phyloP scores from a whole-genome alignment of 2,329 filamentous ascomycete species.

The Pyrenochaeta sp. region DNA sequence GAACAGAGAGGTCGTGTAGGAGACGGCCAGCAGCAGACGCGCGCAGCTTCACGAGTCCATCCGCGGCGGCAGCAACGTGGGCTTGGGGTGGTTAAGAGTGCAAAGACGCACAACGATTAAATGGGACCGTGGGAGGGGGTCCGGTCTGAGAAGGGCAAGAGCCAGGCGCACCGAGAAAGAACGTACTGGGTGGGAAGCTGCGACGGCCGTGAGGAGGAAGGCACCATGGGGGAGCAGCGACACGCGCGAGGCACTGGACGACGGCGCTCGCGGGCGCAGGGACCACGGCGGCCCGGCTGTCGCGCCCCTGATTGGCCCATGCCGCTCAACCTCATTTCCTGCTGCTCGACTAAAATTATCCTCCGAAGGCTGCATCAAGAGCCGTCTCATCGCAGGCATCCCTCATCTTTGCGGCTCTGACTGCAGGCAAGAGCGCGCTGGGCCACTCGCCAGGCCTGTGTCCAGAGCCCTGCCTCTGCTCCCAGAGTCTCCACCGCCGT shows the following conservation, averaged over 20 bases:
- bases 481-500: neutral
- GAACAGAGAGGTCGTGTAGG: slow-evolving; percentile 20
- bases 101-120: slow-evolving; percentile 18
- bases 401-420: slow-evolving; percentile 14
- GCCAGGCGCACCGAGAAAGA: slow-evolving; percentile 38
- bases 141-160: slow-evolving; percentile 35
- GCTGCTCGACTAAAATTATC: slow-evolving; percentile 38
- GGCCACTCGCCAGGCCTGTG: too few relatives aligned
- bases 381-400: slow-evolving; percentile 11
- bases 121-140: slow-evolving; percentile 24
- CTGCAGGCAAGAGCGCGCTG: too few relatives aligned
- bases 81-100: slow-evolving; percentile 18
- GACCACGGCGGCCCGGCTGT: slow-evolving; percentile 19
- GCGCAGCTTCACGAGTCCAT: slow-evolving; percentile 44
- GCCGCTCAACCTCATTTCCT: slow-evolving; percentile 36
- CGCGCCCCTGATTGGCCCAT: slow-evolving; percentile 30
- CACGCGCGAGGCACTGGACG: slow-evolving; percentile 18
- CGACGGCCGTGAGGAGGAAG: slow-evolving; percentile 39
- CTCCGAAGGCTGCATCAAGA: slow-evolving; percentile 22
- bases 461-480: slow-evolving; percentile 7
- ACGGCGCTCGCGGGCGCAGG: slow-evolving; percentile 17
- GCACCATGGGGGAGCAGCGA: slow-evolving; percentile 33
- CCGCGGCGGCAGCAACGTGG: slow-evolving; percentile 25
- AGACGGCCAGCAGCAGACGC: slow-evolving; percentile 35
- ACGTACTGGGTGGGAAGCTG: slow-evolving; percentile 48